Conservation (phyloP, 495 filamentous ascomycete species). For the Talaromyces liani region DNA sequence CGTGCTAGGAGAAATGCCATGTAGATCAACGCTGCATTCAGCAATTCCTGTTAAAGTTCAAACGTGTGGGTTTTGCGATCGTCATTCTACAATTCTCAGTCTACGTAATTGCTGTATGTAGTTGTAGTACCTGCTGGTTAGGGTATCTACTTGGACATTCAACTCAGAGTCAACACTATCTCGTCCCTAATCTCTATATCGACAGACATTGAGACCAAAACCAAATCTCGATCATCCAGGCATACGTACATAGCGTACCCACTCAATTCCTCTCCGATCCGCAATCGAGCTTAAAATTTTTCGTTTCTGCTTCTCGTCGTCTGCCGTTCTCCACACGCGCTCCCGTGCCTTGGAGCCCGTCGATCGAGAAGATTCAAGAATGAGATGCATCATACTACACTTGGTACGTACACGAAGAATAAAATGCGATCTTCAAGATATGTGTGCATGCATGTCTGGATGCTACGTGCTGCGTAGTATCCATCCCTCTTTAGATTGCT, state of each 20-base stretch:
- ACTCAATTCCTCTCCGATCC: neutral
- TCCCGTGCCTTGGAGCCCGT: neutral
- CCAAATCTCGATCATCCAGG: neutral
- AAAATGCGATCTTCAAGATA: neutral
- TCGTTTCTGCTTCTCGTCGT: neutral
- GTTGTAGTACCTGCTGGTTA: neutral
- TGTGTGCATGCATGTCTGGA: neutral
- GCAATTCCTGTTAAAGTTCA: slow-evolving; percentile 1
- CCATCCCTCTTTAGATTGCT: neutral
- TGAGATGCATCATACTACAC: neutral
- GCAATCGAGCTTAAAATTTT: neutral
- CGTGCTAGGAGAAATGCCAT: neutral
- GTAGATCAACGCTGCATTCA: neutral
- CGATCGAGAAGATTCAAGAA: neutral
- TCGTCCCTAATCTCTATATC: neutral
- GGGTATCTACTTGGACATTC: neutral
- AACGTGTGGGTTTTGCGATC: neutral
- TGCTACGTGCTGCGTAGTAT: neutral
- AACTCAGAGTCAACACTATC: neutral
- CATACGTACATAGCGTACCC: neutral
- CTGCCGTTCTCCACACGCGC: neutral
- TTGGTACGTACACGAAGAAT: neutral
- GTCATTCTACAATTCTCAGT: neutral
- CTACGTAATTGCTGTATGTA: neutral
- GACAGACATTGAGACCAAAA: neutral